phyloP scores from a whole-genome alignment of 225 moss, liverwort and hornwort species.

The Physcomitrellopsis africana region DNA sequence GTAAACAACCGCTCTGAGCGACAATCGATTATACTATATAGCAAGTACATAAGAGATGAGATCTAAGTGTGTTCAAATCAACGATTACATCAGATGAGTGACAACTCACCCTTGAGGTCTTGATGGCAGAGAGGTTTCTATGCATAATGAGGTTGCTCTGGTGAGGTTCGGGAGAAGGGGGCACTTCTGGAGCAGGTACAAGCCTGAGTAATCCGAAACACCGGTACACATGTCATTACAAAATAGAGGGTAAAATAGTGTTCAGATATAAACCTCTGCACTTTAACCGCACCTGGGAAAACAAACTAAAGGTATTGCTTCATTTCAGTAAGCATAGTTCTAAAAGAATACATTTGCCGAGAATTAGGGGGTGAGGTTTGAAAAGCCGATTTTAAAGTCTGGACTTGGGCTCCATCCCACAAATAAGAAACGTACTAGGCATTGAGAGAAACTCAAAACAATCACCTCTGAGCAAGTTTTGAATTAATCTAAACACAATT shows the following conservation, averaged over 20 bases:
- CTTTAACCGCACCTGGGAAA: neutral
- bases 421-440: no score
- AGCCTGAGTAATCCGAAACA: slow-evolving; percentile 48
- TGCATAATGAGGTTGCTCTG: slow-evolving; percentile 42
- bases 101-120: slow-evolving; percentile 38
- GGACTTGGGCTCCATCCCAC: no score
- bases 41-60: neutral
- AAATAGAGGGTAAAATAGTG: neutral
- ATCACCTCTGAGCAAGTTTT: no score
- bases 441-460: no score
- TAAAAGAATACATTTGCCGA: no score
- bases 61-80: neutral
- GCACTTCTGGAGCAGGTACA: slow-evolving; percentile 66
- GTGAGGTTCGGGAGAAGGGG: slow-evolving; percentile 52
- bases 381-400: no score
- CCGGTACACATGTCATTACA: neutral
- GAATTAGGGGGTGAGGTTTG: no score
- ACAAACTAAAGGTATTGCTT: no score
- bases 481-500: no score
- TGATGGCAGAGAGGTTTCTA: slow-evolving; percentile 35
- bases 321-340: neutral
- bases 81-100: neutral
- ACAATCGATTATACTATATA: no score
- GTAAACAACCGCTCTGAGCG: no score
- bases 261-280: neutral